Conservation (phyloP, 1,284 basidiomycete species). For the Volvariella volvacea region DNA sequence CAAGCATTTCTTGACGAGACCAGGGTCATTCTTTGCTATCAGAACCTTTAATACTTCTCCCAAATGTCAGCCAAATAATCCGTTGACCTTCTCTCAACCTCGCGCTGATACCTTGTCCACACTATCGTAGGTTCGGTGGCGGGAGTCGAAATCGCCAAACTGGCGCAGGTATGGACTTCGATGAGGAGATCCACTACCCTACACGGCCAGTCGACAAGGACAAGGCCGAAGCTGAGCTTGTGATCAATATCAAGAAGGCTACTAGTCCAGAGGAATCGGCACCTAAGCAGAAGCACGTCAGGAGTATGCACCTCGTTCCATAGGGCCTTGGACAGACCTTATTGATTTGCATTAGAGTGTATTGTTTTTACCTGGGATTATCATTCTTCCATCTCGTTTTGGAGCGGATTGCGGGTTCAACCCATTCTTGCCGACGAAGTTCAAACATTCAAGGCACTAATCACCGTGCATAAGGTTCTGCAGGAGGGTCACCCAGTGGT, state of each 20-base stretch:
- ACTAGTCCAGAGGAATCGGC: slow-evolving; percentile 90
- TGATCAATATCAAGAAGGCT: slow-evolving; percentile 94
- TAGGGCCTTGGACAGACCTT: slow-evolving; percentile 3
- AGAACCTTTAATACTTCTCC: no score
- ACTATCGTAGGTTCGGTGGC: slow-evolving; percentile 22
- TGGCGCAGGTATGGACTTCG: slow-evolving; percentile 52
- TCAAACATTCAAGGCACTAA: slow-evolving; percentile 94
- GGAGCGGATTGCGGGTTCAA: slow-evolving; percentile 91
- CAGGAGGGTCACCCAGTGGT: slow-evolving; percentile 94
- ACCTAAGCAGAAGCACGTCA: slow-evolving; percentile 95
- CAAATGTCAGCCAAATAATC: no score
- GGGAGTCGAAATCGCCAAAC: slow-evolving; percentile 30
- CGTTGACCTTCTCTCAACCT: no score
- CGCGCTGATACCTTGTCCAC: not conserved
- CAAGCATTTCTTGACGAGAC: no score
- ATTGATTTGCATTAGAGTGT: slow-evolving; percentile 55
- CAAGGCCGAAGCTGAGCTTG: slow-evolving; percentile 89
- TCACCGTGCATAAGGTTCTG: slow-evolving; percentile 92
- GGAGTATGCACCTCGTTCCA: slow-evolving; percentile 57
- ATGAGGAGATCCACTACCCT: slow-evolving; percentile 83
- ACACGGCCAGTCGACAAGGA: slow-evolving; percentile 96
- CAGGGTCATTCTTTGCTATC: no score
- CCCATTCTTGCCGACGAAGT: slow-evolving; percentile 93
- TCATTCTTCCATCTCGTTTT: slow-evolving; percentile 93
- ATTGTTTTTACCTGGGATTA: slow-evolving; percentile 99